phyloP scores from a whole-genome alignment of 371 early-diverging fungal species.

The Gilbertella persicaria region DNA sequence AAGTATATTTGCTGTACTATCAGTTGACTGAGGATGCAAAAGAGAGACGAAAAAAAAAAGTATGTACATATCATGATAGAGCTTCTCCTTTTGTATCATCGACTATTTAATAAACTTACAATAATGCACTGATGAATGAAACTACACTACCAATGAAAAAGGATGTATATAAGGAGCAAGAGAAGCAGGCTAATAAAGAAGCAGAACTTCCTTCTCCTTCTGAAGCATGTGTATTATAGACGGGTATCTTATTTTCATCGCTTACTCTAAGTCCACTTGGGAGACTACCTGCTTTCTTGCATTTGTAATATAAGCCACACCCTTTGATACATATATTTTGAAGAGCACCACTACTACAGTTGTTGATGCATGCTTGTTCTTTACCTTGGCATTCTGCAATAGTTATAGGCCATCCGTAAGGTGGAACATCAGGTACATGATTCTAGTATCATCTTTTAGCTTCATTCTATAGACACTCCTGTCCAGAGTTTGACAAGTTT shows the following conservation, averaged over 20 bases:
- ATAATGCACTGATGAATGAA: too few relatives aligned
- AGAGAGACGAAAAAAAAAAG: too few relatives aligned
- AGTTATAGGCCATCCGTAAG: conserved; percentile 40
- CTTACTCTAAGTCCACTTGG: conserved; percentile 23
- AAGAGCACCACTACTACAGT: conserved; percentile 20
- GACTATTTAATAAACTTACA: too few relatives aligned
- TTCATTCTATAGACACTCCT: not conserved
- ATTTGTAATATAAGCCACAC: conserved; percentile 26
- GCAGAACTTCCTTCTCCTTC: too few relatives aligned
- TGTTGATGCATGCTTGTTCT: conserved; percentile 20
- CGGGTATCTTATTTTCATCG: conserved; percentile 15
- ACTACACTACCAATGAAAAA: too few relatives aligned
- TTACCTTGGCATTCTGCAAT: conserved; percentile 37
- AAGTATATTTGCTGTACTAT: conserved; percentile 15
- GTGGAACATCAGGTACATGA: conserved; percentile 38
- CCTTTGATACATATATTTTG: conserved; percentile 24
- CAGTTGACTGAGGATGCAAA: conserved; percentile 23
- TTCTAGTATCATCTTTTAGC: conserved; percentile 12
- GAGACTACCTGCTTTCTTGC: conserved; percentile 30
- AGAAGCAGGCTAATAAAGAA: too few relatives aligned
- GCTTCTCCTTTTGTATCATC: too few relatives aligned
- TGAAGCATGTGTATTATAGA: too few relatives aligned
- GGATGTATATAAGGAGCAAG: too few relatives aligned
- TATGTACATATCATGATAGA: too few relatives aligned
- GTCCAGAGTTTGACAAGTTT: not conserved